Evolutionary conservation across 202 grass and related monocot species (phyloP).

Genomic region (Schoenoplectus triqueter): DNA sequence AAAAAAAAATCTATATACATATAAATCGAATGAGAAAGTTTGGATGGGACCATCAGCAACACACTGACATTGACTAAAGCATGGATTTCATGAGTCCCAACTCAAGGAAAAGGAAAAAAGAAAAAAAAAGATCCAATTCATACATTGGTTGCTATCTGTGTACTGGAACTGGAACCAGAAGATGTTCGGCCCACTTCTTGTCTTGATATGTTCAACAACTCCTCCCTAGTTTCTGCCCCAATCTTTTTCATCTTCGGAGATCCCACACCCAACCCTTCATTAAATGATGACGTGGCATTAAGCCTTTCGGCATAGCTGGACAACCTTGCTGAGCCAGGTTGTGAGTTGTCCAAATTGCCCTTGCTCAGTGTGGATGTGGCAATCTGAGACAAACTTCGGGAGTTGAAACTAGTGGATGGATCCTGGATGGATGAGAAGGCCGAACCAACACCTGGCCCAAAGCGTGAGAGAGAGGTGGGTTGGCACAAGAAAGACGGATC

Average conservation of each 20-base stretch:
- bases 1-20: too few species aligned
- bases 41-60: background rate
- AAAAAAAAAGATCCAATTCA: constrained; percentile 40
- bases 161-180: constrained; percentile 42
- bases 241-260: constrained; percentile 97
- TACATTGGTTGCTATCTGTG: constrained; percentile 65
- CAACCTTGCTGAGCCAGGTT: constrained; percentile 58
- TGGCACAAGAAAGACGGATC: constrained; percentile 52
- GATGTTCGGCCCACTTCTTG: constrained; percentile 33
- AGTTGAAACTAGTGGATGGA: constrained; percentile 51
- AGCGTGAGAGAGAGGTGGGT: constrained; percentile 63
- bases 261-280: constrained; percentile 71
- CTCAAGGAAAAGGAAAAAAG: too few species aligned
- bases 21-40: background rate
- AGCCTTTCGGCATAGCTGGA: constrained; percentile 75
- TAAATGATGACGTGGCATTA: constrained; percentile 77
- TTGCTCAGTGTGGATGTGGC: constrained; percentile 70
- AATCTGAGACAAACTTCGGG: constrained; percentile 65
- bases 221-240: constrained; percentile 88
- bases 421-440: constrained; percentile 66
- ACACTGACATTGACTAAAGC: too few species aligned
- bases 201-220: constrained; percentile 59
- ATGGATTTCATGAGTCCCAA: too few species aligned
- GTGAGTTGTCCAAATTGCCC: constrained; percentile 59
- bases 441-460: constrained; percentile 57